Percentiles rank a stretch among this genome's conserved stretches.
Evolutionary conservation across 2,329 filamentous ascomycete genomes (phyloP).

Genomic region (Verruconis gallopava): DNA sequence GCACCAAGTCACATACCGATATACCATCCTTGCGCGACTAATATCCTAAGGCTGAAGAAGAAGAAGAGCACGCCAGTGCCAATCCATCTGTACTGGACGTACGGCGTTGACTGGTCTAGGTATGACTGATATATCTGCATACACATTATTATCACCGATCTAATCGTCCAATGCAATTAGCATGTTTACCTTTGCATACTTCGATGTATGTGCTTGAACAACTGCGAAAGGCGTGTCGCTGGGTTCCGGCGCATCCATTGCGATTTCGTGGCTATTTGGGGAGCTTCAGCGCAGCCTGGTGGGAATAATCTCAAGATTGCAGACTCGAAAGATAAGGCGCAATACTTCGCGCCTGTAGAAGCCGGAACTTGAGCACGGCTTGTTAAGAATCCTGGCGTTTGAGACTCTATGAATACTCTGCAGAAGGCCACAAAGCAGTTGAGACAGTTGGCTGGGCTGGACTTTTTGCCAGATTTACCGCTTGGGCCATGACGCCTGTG

Average conservation of each 20-base stretch:
- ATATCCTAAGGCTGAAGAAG: constrained; percentile 77
- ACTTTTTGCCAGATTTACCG: no score
- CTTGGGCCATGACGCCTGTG: no score
- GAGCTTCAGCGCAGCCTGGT: no score
- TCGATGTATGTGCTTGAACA: constrained; percentile 73
- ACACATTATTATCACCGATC: not conserved
- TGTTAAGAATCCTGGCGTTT: no score
- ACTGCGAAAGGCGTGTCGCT: constrained; percentile 80
- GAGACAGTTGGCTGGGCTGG: no score
- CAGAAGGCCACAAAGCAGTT: no score
- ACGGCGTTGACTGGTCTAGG: constrained; percentile 87
- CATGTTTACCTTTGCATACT: constrained; percentile 49
- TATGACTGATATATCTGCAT: constrained; percentile 81
- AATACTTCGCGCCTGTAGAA: no score
- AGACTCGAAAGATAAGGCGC: no score
- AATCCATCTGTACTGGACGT: constrained; percentile 78
- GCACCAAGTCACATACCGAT: constrained; percentile 52
- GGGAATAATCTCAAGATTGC: no score
- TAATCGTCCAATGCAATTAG: constrained; percentile 3
- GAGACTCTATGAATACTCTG: no score
- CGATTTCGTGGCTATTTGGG: no score
- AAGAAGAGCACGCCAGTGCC: constrained; percentile 64
- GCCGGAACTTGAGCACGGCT: no score
- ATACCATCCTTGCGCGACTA: constrained; percentile 95
- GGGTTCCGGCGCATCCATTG: constrained; percentile 76